Conservation (phyloP, 305 asterid species). For the Plantago rigida region DNA sequence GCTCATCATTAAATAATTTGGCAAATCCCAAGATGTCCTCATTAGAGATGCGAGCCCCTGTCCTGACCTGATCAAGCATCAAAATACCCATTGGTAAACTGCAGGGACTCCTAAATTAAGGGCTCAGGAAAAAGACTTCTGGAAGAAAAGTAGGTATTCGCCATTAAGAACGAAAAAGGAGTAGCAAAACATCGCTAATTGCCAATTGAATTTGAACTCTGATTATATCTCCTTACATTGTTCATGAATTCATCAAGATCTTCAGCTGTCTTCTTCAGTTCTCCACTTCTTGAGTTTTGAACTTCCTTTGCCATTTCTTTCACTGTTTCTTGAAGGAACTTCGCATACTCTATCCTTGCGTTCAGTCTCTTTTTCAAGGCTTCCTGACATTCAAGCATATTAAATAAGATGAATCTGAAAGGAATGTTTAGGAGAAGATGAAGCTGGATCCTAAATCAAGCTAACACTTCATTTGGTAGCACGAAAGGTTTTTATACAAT, state of each 20-base stretch:
- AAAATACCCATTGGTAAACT: constrained; percentile 12
- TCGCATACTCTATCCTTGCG: constrained; percentile 91
- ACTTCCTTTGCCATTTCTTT: constrained; percentile 99
- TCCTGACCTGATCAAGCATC: constrained; percentile 63
- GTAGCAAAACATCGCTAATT: constrained; percentile 6
- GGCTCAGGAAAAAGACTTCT: constrained; percentile 10
- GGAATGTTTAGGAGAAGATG: constrained; percentile 13
- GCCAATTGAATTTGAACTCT: constrained; percentile 15
- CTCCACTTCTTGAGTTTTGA: constrained; percentile 88
- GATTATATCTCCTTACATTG: constrained; percentile 41
- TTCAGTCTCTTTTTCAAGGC: constrained; percentile 70
- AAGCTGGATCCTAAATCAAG: constrained; percentile 19
- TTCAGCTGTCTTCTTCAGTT: constrained; percentile 80
- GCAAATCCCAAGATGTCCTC: constrained; percentile 91
- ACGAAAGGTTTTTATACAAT: constrained; percentile 7
- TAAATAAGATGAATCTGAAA: constrained; percentile 22
- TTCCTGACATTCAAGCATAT: constrained; percentile 48
- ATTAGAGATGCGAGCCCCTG: constrained; percentile 66
- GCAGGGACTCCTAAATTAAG: constrained; percentile 10
- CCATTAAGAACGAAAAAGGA: constrained; percentile 8
- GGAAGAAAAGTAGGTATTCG: constrained; percentile 14
- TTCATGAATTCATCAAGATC: constrained; percentile 93
- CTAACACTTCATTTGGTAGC: constrained; percentile 16
- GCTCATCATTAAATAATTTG: constrained; percentile 90
- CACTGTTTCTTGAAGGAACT: constrained; percentile 96